Base-by-base conservation (phyloP, 2,329 filamentous ascomycete genomes). In the Chaetomium sp. region DNA sequence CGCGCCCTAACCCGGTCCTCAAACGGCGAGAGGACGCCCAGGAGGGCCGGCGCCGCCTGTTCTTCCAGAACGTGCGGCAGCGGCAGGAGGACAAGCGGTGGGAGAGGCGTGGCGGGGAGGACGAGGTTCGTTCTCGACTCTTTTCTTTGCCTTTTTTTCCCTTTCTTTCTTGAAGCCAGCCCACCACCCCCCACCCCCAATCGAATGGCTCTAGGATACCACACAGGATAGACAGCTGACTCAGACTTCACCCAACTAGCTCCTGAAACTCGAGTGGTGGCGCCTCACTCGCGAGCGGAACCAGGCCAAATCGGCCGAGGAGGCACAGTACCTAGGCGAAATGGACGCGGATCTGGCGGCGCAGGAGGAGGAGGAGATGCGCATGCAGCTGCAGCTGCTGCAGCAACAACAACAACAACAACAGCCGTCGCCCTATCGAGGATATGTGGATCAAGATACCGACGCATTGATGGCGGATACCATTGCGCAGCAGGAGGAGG, bases 1-100 rank as follows among this genome's bases (percentile, higher is more conserved):
- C 62, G 29, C 65, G 65, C 6, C 65, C 62, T 77, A 91, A 90
- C 67, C 90, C 88, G 0, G 71, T 90, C 7, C 77, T 87, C 21
- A 83, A 84, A 68, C 83, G 78, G 66, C 82, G 85, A 58, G 85
- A 92, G 73, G 85, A 85, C 21, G 80, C 81, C 0, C 85, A 87
- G 62, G 87, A 91, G 73, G 80, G 83, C 61, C 80, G 91, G 64
- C 81, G 90, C 55, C 84, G 85, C 35, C 79, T 90, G 63, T 94
- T 94, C 71, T 78, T 94, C 65, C 85, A 87, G 72, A 90, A 83
- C 59, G 87, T 90, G 21, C 81, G 85, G 65, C 83, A 86, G 70
- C 82, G 84, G 49, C 78, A 82, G 2, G 85, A 89, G 50, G 85
- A 90, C 31, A 83, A 79, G 70, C 78, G 79, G 25, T 89, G 87